These are phyloP conservation scores for Pythium phragmiticola DNA, from an alignment of 352 stramenopile species.

Conservation along the genomic window DNA sequence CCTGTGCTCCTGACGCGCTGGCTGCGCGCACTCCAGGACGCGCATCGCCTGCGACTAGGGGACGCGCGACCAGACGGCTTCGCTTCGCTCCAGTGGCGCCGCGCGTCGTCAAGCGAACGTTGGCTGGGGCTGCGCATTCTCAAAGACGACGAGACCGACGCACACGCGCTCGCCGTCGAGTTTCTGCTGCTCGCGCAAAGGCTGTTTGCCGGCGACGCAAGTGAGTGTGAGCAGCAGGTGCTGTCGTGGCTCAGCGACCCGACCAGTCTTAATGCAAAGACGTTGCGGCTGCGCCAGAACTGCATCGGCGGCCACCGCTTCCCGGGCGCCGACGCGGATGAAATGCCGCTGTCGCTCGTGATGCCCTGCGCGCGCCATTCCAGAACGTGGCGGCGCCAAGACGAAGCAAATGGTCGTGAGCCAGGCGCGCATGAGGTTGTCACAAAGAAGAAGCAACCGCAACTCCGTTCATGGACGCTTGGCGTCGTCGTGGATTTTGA, in stretches of 20 bases:
- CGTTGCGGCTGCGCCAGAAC: constrained; percentile 5
- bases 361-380: constrained; percentile 11
- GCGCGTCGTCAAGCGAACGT: constrained; percentile 3
- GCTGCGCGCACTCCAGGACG: constrained; percentile 6
- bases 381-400: constrained; percentile 4
- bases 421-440: background rate
- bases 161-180: constrained; percentile 5
- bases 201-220: constrained; percentile 2
- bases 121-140: constrained; percentile 15
- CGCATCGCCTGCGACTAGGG: constrained; percentile 8
- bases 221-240: constrained; percentile 7
- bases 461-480: constrained; percentile 2
- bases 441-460: background rate
- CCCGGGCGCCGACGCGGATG: constrained; percentile 10
- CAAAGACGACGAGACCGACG: background rate
- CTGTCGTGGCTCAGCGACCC: constrained; percentile 16
- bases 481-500: constrained; percentile 17
- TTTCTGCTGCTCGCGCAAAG: constrained; percentile 17
- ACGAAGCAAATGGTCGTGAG: background rate
- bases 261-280: background rate
- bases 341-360: constrained; percentile 1
- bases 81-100: constrained; percentile 20
- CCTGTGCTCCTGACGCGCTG: constrained; percentile 16
- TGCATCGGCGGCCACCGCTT: constrained; percentile 15
- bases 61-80: constrained; percentile 17